These are phyloP conservation scores for Lachnum nothofagi DNA, from an alignment of 2,329 filamentous ascomycete genomes.

Conservation along the genomic window DNA sequence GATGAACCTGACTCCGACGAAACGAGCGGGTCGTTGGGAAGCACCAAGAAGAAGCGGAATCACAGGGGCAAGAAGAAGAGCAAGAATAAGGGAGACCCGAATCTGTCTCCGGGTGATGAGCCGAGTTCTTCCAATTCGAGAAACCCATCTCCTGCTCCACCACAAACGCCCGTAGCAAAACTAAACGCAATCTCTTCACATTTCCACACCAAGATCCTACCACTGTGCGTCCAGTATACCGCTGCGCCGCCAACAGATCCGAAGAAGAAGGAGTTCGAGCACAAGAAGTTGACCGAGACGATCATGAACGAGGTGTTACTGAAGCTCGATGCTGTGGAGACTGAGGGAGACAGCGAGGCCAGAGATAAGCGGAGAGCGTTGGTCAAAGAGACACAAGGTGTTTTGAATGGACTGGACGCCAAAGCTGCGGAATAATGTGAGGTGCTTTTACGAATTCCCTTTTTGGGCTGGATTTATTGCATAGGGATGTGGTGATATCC, in stretches of 20 bases:
- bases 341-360: conserved; percentile 62
- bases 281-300: conserved; percentile 70
- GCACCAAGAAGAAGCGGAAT: conserved; percentile 23
- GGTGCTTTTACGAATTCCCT: conserved; percentile 22
- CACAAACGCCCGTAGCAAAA: conserved; percentile 51
- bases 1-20: conserved; percentile 42
- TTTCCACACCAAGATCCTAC: conserved; percentile 61
- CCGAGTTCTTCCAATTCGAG: conserved; percentile 28
- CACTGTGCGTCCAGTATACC: conserved; percentile 58
- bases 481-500: conserved; percentile 9
- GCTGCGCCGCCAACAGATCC: conserved; percentile 57
- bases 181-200: conserved; percentile 61
- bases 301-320: conserved; percentile 70
- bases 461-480: conserved; percentile 15
- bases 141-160: conserved; percentile 31
- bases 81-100: conserved; percentile 29
- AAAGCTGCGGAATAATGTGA: conserved; percentile 9
- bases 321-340: conserved; percentile 72
- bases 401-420: conserved; percentile 59
- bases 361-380: conserved; percentile 64
- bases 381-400: conserved; percentile 64
- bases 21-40: conserved; percentile 34
- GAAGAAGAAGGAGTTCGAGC: conserved; percentile 67
- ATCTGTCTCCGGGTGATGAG: conserved; percentile 35
- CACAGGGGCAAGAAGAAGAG: conserved; percentile 41